Percentiles rank a stretch among this genome's conserved stretches.
Conservation (phyloP, 1,139 yeast species). For the Taphrina deformans region DNA sequence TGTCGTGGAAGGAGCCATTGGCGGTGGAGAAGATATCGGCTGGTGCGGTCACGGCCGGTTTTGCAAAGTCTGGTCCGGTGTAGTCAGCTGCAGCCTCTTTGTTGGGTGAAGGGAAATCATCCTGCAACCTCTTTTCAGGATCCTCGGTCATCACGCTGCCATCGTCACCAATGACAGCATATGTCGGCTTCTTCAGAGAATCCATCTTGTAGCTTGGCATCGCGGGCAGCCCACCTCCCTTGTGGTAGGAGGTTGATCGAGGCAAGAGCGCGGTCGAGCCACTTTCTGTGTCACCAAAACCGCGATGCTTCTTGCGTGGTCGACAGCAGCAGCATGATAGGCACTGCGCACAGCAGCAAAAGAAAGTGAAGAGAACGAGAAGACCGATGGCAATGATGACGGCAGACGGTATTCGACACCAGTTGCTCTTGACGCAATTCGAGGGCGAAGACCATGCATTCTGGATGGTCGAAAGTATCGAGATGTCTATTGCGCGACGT, state of each 20-base stretch:
- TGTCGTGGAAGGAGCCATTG: slow-evolving; percentile 2
- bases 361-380: slow-evolving; percentile 36
- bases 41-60: background rate
- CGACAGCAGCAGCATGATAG: slow-evolving; percentile 33
- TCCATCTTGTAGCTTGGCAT: slow-evolving; percentile 30
- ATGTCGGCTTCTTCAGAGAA: slow-evolving; percentile 21
- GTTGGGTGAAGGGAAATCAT: slow-evolving; percentile 9
- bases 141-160: slow-evolving; percentile 30
- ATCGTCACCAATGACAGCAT: slow-evolving; percentile 32
- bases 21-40: background rate
- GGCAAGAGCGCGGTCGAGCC: slow-evolving; percentile 15
- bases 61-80: slow-evolving; percentile 1
- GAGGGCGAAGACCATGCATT: slow-evolving; percentile 28
- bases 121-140: slow-evolving; percentile 14
- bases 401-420: slow-evolving; percentile 32
- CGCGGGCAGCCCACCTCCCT: slow-evolving; percentile 10
- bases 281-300: slow-evolving; percentile 9
- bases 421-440: slow-evolving; percentile 18
- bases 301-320: slow-evolving; percentile 3
- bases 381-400: slow-evolving; percentile 35
- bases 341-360: slow-evolving; percentile 35
- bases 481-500: slow-evolving; percentile 4
- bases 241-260: slow-evolving; percentile 11
- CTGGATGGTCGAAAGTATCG: slow-evolving; percentile 18
- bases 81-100: background rate